Evolutionary conservation across 2,329 filamentous ascomycete species (phyloP).

Genomic region (Curvularia lunata): DNA sequence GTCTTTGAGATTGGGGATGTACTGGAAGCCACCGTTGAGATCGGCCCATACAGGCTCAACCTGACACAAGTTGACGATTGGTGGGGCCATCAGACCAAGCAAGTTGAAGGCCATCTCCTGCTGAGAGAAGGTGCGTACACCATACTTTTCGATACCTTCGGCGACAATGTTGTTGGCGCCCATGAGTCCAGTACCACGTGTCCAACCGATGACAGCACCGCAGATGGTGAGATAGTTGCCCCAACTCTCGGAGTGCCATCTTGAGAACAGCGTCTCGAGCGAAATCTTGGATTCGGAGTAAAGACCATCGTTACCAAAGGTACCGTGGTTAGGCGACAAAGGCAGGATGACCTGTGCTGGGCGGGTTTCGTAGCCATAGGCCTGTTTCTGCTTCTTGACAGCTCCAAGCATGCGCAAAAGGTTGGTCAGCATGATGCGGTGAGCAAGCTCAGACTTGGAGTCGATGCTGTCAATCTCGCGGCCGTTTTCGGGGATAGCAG

Average conservation of each 20-base stretch:
- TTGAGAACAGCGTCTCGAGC: slow-evolving; percentile 96
- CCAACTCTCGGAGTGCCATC: slow-evolving; percentile 98
- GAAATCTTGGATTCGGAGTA: slow-evolving; percentile 99
- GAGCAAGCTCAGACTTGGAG: slow-evolving; percentile 95
- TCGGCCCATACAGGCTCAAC: slow-evolving; percentile 95
- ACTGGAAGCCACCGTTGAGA: slow-evolving; percentile 95
- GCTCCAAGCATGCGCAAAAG: slow-evolving; percentile 86
- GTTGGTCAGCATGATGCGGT: slow-evolving; percentile 99
- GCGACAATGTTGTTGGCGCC: slow-evolving; percentile 97
- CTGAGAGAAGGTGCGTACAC: slow-evolving; percentile 97
- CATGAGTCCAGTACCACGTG: slow-evolving; percentile 97
- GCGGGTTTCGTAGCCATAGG: slow-evolving; percentile 88
- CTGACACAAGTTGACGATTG: slow-evolving; percentile 95
- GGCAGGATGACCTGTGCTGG: slow-evolving; percentile 96
- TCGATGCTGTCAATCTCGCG: slow-evolving; percentile 97
- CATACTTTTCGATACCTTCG: slow-evolving; percentile 94
- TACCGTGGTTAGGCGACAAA: slow-evolving; percentile 96
- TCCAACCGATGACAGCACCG: slow-evolving; percentile 98
- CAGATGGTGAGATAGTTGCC: slow-evolving; percentile 97
- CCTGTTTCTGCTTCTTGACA: slow-evolving; percentile 89
- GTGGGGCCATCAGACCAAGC: slow-evolving; percentile 91
- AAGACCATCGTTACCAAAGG: slow-evolving; percentile 95
- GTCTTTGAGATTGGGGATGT: slow-evolving; percentile 93
- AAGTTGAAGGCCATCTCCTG: slow-evolving; percentile 99
- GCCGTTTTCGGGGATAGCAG: slow-evolving; percentile 96